Base-by-base conservation (phyloP, 2,329 filamentous ascomycete species). In the Bipolaris bicolor region DNA sequence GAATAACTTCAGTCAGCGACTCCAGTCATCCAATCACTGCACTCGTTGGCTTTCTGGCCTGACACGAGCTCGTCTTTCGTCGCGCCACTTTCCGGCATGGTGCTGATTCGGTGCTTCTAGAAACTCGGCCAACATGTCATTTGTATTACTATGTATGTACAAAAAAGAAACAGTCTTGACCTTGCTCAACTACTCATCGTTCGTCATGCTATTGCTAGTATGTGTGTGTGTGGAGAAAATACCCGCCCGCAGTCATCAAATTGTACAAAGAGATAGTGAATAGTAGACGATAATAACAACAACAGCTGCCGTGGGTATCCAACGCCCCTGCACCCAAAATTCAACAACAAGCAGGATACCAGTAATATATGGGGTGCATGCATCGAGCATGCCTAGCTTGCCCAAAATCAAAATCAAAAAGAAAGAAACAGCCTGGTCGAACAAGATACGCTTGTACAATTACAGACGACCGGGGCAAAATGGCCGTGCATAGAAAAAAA, bases 241-340 rank as follows among this genome's bases (percentile, higher is more conserved):
- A 36, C 37, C 37, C 36, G 49, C 33, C 39, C 46, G 43, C 33
- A 47, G 50, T 55, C 56, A 34, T 59, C 60, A 63, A 60, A 60
- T 63, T 59, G 54, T 34, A 46, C 55, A 64, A 60, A 52, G 50
- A 62, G 55, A 49, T 31, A 31, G 9, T 11, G 10, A 11, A 31
- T 31, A 59, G 58, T n/a, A 61, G 31, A 48, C 41, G 26, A 48
- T 29, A 49, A 59, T 26, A 43, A 50, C 18, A 49, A 61, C 33
- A 43, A 47, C 24, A 49, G 60, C 60, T 53, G 58, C 65, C 64
- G 58, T 65, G 67, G 67, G 67, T 69, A 69, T 69, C 65, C 67
- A 69, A 69, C 66, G 64, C 65, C 63, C 60, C 50, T 58, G 50
- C 49, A 60, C 48, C 55, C 50, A 43, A 61, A 46, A 64, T 58